Percentiles rank a stretch among this genome's conserved stretches.
These are phyloP conservation scores for Kwoniella dejecticola DNA, from an alignment of 768 basidiomycete genomes.

Conservation along the genomic window DNA sequence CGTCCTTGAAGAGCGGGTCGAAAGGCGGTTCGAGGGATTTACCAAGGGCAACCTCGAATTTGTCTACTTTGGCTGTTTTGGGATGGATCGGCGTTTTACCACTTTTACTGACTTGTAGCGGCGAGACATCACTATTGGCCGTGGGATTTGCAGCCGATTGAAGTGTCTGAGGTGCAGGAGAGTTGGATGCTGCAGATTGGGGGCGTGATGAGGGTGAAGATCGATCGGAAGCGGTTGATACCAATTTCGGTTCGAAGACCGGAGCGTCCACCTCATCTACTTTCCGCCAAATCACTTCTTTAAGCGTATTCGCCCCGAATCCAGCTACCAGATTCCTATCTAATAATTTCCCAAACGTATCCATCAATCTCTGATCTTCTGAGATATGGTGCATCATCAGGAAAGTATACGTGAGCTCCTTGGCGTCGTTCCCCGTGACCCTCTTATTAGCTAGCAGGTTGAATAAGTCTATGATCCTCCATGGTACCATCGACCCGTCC, in stretches of 20 bases:
- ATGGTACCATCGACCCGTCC: background rate
- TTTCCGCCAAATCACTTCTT: constrained; percentile 32
- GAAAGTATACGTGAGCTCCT: constrained; percentile 24
- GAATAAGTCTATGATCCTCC: constrained; percentile 21
- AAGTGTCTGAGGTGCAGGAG: no score
- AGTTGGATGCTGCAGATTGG: background rate
- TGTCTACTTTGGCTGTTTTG: constrained; percentile 4
- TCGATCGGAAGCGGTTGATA: background rate
- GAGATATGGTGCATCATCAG: constrained; percentile 26
- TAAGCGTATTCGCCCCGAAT: constrained; percentile 43
- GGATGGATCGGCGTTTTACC: constrained; percentile 15
- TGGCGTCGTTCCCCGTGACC: constrained; percentile 37
- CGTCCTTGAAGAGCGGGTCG: constrained; percentile 22
- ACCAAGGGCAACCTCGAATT: constrained; percentile 41
- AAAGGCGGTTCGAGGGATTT: constrained; percentile 44
- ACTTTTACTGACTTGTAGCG: no score
- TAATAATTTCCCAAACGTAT: constrained; percentile 43
- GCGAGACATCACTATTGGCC: no score
- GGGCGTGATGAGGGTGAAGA: background rate
- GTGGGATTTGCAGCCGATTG: no score
- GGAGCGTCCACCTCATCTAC: background rate
- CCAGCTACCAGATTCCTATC: constrained; percentile 52
- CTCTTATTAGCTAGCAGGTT: constrained; percentile 19
- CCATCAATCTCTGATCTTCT: constrained; percentile 14
- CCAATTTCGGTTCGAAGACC: background rate